Base-by-base conservation (phyloP, 257 asterid species). In the Plantago ovata region DNA sequence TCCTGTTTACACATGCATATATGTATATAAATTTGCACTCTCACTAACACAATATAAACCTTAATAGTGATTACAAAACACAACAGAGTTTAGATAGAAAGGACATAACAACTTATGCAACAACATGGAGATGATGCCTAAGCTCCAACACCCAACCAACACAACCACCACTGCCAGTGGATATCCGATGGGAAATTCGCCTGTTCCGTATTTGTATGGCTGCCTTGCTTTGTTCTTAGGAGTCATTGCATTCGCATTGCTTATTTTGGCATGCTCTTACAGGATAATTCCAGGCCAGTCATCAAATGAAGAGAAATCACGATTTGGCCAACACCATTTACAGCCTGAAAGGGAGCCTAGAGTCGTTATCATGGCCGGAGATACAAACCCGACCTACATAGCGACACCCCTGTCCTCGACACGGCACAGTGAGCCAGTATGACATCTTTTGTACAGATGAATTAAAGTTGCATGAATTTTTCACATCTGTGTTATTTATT, bases 151-250 rank as follows among this genome's bases (percentile, higher is more conserved):
- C 19, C 62, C 77, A 10, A 53, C 62, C 20, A 58, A 21, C 65
- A 54, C 68, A 49, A 49, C 55, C 14, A 49, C 38, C n/a, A n/a
- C n/a, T n/a, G n/a, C n/a, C n/a, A n/a, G n/a, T n/a, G n/a, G n/a
- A n/a, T n/a, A n/a, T n/a, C n/a, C n/a, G n/a, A n/a, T n/a, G n/a
- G n/a, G n/a, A n/a, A 66, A 60, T n/a, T 72, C 86, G 9, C 81
- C 86, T 38, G 49, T 81, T 0, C 85, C 94, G 14, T 84, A 81
- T 63, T 58, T 84, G 8, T 81, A 75, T 41, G 67, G 78, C 2
- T 70, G 75, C 5, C 15, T 71, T 15, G 77, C 82, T 11, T 12
- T 78, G 46, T 51, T 78, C 60, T 12, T 84, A 21, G 77, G 75
- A 39, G 46, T 76, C 14, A 67, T 78, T 10, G 77, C 79, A 23